Evolutionary conservation across 2,329 filamentous ascomycete species (phyloP), one percentile per base, ranked within the genome.

Genomic region (Pestalotiopsis sp.): DNA sequence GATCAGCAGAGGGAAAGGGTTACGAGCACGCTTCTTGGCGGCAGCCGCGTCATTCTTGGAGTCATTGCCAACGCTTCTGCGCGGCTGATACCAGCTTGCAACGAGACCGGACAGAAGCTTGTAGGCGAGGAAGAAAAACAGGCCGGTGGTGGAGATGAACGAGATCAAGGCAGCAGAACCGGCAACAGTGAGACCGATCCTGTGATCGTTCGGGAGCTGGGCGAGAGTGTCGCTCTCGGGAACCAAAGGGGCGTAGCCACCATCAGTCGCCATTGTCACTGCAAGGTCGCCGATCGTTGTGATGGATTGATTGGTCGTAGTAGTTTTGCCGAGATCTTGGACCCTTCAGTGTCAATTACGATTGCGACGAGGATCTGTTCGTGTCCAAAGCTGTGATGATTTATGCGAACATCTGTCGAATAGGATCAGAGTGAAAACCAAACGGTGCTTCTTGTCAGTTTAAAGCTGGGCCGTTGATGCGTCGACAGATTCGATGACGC

Each of bases 1-100:
- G 13, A 72, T 70, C 1, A 72, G 57, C 2, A 71, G 64, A 11
- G 71, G 69, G 25, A 72, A 71, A 0, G 71, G 71, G 45, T 71
- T 72, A 20, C 64, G 66, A 31, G 52, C 23, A 17, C 52, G 17
- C 27, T 66, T 55, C 36, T 66, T 27, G 17, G 64, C n/a, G 4
- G 36, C 12, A 13, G n/a, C 27, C 13, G 31, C 14, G n/a, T 52
- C 12, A 13, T 13, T 7, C 60, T 63, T 38, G 27, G 60, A 41
- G 9, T 36, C 60, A 17, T 41, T 45, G 14, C n/a, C n/a, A 65
- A 41, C 13, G 25, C 20, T 11, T 27, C 23, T n/a, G 17, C 38
- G 14, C 7, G 41, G 27, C 11, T 57, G 25, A 13, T 20, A 14
- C 23, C 41, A 57, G 57, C 63, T 57, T 11, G 5, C 49, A 14